Base-by-base conservation (phyloP, 768 basidiomycete genomes). In the Pleurotus cornucopiae region DNA sequence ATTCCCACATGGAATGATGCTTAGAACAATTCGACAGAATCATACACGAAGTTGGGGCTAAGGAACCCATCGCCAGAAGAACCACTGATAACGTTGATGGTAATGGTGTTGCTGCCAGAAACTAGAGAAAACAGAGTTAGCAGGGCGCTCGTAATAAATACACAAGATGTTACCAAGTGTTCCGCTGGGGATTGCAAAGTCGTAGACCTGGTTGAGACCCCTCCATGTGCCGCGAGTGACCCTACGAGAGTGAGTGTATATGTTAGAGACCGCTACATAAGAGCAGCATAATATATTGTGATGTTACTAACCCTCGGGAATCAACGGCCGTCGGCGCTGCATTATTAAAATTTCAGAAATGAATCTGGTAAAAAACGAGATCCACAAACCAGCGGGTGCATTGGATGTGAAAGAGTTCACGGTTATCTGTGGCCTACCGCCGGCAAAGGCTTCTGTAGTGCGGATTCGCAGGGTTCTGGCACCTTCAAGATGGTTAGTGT, bases 191-290 rank as follows among this genome's bases (percentile, higher is more conserved):
- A 77, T 77, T 11, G 68, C 65, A 52, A 66, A 78, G 56, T 77
- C 72, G 48, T 77, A 78, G 49, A 75, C 66, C 70, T 75, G 69
- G 53, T 77, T 78, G 25, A 74, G 43, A 12, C 78, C 77, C 37
- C 78, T 73, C 76, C 76, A 80, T 23, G 77, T 79, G n/a, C 78
- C 77, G 54, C 77, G 74, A 48, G 77, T 78, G 38, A 80, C 73
- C 48, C 76, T 74, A 46, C 13, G 25, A 49, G 30, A 44, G 7
- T 7, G n/a, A 54, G 25, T 49, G 30, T 48, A 4, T 61, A 18
- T 25, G 43, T 25, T 23, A 25, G 37, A 43, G 18, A 20, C 41
- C 9, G 14, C 25, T 1, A 20, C 5, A 13, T 25, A 37, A 14
- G 2, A 49, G 30, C 16, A 2, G 20, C 6, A n/a, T 25, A 30